Evolutionary conservation across 495 filamentous ascomycete species (phyloP).

Genomic region (Lophiostoma macrostomum): DNA sequence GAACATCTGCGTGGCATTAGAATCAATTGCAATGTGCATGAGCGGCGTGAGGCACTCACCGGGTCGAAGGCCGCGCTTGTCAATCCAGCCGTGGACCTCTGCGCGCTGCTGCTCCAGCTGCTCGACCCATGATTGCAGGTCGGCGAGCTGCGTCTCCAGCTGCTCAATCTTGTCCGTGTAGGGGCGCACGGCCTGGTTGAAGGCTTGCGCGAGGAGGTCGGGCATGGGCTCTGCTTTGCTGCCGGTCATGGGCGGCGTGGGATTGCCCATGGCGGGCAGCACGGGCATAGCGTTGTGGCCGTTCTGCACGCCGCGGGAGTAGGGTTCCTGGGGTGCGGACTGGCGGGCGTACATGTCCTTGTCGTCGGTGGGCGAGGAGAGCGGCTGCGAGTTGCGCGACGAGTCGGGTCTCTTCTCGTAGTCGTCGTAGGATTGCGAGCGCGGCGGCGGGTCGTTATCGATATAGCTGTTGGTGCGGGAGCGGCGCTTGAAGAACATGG

Average conservation of each 20-base stretch:
- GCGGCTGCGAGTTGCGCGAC: constrained; percentile 13
- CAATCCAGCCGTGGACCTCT: constrained; percentile 52
- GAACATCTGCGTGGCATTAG: constrained; percentile 52
- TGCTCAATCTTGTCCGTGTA: constrained; percentile 48
- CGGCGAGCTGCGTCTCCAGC: constrained; percentile 46
- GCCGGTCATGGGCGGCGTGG: constrained; percentile 14
- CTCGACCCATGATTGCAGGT: constrained; percentile 45
- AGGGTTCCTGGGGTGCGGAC: constrained; percentile 25
- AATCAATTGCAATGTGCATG: no score
- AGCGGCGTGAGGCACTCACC: no score
- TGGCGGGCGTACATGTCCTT: constrained; percentile 32
- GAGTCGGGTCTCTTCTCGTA: constrained; percentile 31
- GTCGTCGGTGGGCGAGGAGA: constrained; percentile 17
- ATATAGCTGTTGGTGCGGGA: constrained; percentile 33
- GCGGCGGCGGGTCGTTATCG: constrained; percentile 26
- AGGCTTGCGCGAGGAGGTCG: constrained; percentile 48
- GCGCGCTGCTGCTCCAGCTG: constrained; percentile 46
- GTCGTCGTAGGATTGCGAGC: constrained; percentile 29
- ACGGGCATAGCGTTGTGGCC: constrained; percentile 25
- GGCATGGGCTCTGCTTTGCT: constrained; percentile 41
- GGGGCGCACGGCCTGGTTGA: constrained; percentile 49
- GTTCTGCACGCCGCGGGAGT: constrained; percentile 1
- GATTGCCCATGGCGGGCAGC: constrained; percentile 13
- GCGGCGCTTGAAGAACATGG: constrained; percentile 35
- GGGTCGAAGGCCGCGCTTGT: constrained; percentile 51